Base-by-base conservation (phyloP, 768 basidiomycete species). In the Suillus cothurnatus region DNA sequence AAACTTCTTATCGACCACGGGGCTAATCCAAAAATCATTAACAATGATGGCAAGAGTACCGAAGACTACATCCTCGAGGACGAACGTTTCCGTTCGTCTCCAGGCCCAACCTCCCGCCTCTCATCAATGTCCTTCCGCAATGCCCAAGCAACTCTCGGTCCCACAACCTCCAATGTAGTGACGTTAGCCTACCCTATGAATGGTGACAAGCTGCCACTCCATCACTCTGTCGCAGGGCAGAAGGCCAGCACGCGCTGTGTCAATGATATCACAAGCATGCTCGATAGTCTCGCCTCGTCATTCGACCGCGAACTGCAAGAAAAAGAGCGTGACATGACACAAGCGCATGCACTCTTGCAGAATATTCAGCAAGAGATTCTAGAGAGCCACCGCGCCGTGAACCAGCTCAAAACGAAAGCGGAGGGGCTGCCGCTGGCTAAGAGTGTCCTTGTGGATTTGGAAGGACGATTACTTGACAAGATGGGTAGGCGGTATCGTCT, bases 61-160 rank as follows among this genome's bases (percentile, higher is more conserved):
- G 97, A 99, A 78, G 97, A 99, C 75, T 99, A 99, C 73, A 99
- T 99, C 68, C 84, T 99, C 41, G 97, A 99, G 76, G 97, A 99
- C 74, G 97, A 99, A 76, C 88, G 96, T 57, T 98, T 98, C 80
- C 86, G 97, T 45, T 92, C 93, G 1, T 97, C 95, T 8, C 96
- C 96, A 3, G 85, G 88, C 0, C 89, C 93, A 8, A 85, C 88
- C 15, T 89, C 92, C 11, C 86, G 91, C 57, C 78, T 82, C 26
- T 74, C 83, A 31, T 78, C 84, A 23, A 90, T 92, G 89, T 88
- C 90, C 12, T 92, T 86, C 76, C 86, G 92, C 62, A 90, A 89
- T 66, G 82, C 86, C 0, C 90, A 91, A 64, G 87, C 83, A 7
- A 84, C 86, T 15, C 85, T 81, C 66, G 85, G 86, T 34, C 43